Evolutionary conservation across 306 rosid species (phyloP), one percentile per base, ranked within the genome.

Genomic region (Quercus wislizeni): DNA sequence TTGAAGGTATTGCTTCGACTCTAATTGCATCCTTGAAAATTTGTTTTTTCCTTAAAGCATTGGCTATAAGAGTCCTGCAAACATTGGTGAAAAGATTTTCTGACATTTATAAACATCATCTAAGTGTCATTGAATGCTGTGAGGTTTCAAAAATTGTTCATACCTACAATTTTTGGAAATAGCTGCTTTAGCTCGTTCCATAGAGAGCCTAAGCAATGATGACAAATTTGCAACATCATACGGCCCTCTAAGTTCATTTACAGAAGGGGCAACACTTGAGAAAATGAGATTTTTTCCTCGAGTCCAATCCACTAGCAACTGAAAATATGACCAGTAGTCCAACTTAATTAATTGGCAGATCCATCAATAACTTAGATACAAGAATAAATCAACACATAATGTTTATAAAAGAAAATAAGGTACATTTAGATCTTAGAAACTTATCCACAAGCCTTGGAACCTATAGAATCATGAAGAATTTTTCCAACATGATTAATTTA

Each of bases 271-370:
- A 71, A 85, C 97, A 82, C 99, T 91, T 63, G 98, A 90, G 59
- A 96, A 79, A 65, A 91, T 80, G 74, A 96, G 79, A 82, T 88
- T 89, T 76, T 78, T 89, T 79, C 99, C 97, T 73, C 91, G 85
- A 67, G 98, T 91, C 98, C 98, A 96, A 70, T 96, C 96, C 74
- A 96, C 91, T 79, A 93, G 84, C 54, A 93, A 73, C 98, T 93
- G 88, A 74, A 89, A 78, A 73, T 2, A 63, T 51, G 25, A 49
- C 59, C 20, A 30, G 67, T 67, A 76, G 56, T 30, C 55, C 49
- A 71, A 81, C 31, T 71, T 63, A 54, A 81, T 76, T 55, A 73
- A 78, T 70, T 62, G 51, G 13, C 59, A 70, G 7, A 71, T 41
- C 56, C 59, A 69, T 71, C 23, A 21, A 59, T 61, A 25, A 12